Conservation (phyloP, 768 basidiomycete species). For the Leccinum disarticulatum region DNA sequence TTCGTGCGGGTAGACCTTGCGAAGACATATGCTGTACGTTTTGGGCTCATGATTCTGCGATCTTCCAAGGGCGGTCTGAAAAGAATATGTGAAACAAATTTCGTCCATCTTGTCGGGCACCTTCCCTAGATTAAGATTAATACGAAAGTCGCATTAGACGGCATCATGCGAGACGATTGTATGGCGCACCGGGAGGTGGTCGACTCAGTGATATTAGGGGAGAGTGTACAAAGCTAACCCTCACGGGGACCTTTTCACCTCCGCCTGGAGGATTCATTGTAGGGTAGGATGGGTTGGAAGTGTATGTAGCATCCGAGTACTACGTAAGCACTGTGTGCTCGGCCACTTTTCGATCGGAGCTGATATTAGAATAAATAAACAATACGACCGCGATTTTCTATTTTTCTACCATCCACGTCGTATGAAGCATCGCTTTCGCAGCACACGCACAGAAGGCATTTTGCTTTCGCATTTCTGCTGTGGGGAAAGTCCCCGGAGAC, state of each 20-base stretch:
- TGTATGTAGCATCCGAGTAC: not conserved
- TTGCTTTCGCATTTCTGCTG: conserved; percentile 55
- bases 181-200: conserved; percentile 23
- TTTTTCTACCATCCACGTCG: conserved; percentile 42
- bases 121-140: conserved; percentile 37
- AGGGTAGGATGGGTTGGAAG: not conserved
- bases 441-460: conserved; percentile 66
- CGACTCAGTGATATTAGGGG: conserved; percentile 28
- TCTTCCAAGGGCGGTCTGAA: conserved; percentile 56
- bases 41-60: conserved; percentile 49
- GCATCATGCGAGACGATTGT: not conserved
- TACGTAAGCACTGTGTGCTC: not conserved
- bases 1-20: conserved; percentile 67
- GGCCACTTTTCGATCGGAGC: conserved; percentile 23
- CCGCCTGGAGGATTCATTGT: conserved; percentile 22
- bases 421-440: conserved; percentile 85
- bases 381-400: conserved; percentile 13
- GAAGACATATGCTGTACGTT: conserved; percentile 61
- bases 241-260: conserved; percentile 15
- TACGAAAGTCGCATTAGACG: conserved; percentile 1
- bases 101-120: conserved; percentile 63
- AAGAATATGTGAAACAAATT: conserved; percentile 62
- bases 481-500: conserved; percentile 95
- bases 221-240: conserved; percentile 23
- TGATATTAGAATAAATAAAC: conserved; percentile 9